Evolutionary conservation across 352 stramenopile species (phyloP).

Genomic region (Phytophthora macrochlamydospora): DNA sequence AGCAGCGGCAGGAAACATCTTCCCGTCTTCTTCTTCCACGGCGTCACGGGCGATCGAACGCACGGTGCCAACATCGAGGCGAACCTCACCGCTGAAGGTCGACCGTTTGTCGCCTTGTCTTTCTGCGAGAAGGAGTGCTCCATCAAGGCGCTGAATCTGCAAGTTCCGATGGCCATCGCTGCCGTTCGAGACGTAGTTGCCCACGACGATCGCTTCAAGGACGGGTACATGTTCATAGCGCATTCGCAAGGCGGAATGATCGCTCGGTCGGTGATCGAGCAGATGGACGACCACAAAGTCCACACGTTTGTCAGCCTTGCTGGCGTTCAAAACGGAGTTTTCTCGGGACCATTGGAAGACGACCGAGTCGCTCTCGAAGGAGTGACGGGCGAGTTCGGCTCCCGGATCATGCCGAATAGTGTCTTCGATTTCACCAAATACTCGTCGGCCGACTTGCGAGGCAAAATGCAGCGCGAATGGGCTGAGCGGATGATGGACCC

Average conservation of each 20-base stretch:
- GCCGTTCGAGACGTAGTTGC: constrained; percentile 28
- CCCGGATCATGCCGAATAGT: background rate
- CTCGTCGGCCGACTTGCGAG: constrained; percentile 8
- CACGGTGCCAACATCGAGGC: too few species aligned
- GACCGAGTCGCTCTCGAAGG: background rate
- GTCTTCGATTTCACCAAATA: constrained; percentile 34
- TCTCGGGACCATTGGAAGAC: constrained; percentile 35
- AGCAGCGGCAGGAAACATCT: background rate
- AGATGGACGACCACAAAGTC: constrained; percentile 51
- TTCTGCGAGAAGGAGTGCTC: constrained; percentile 41
- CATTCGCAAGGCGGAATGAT: constrained; percentile 43
- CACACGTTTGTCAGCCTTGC: constrained; percentile 41
- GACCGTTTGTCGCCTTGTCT: constrained; percentile 28
- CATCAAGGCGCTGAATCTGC: constrained; percentile 10
- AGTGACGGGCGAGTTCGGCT: constrained; percentile 13
- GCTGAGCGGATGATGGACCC: constrained; percentile 1
- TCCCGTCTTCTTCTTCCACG: background rate
- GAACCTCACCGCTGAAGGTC: constrained; percentile 26
- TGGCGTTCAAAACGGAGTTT: constrained; percentile 31
- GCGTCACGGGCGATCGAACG: too few species aligned
- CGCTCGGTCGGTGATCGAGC: constrained; percentile 38
- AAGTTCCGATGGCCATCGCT: constrained; percentile 33
- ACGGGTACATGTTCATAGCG: constrained; percentile 43
- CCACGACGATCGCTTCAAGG: constrained; percentile 6
- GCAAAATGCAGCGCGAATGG: constrained; percentile 34